phyloP scores from a whole-genome alignment of 2,329 filamentous ascomycete genomes.

The Fusarium clavum region DNA sequence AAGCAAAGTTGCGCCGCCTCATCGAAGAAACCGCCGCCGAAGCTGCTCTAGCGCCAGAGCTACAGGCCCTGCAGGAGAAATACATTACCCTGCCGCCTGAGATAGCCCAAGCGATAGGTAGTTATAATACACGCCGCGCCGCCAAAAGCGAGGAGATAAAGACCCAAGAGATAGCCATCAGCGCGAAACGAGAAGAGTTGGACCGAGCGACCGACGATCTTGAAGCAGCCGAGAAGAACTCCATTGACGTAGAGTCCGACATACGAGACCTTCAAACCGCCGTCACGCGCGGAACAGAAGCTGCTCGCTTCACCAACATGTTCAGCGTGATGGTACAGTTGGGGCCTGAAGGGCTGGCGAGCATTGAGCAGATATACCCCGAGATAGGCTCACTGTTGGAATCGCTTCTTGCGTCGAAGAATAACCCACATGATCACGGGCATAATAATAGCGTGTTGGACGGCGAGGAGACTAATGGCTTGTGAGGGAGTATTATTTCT shows the following conservation, averaged over 20 bases:
- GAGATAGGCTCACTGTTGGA: conserved; percentile 47
- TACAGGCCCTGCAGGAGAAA: conserved; percentile 46
- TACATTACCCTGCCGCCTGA: conserved; percentile 45
- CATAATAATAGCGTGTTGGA: conserved; percentile 23
- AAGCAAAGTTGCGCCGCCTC: conserved; percentile 34
- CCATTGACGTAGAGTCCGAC: conserved; percentile 37
- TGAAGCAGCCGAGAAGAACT: conserved; percentile 35
- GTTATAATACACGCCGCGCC: conserved; percentile 42
- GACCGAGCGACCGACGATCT: conserved; percentile 35
- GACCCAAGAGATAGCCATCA: conserved; percentile 40
- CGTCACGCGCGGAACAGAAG: conserved; percentile 41
- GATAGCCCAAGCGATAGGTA: conserved; percentile 45
- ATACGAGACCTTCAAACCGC: conserved; percentile 43
- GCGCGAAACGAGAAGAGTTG: conserved; percentile 35
- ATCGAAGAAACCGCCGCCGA: conserved; percentile 44
- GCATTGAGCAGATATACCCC: conserved; percentile 47
- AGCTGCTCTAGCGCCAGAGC: conserved; percentile 43
- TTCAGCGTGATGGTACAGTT: conserved; percentile 45
- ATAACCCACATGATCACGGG: conserved; percentile 20
- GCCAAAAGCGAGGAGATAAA: conserved; percentile 46
- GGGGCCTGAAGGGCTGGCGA: conserved; percentile 43
- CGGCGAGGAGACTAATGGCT: conserved; percentile 33
- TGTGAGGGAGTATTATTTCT: conserved; percentile 7
- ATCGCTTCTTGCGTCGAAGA: conserved; percentile 40
- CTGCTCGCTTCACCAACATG: conserved; percentile 43